Evolutionary conservation across 2,329 filamentous ascomycete genomes (phyloP).

Genomic region (Dichotomopilus funicola): DNA sequence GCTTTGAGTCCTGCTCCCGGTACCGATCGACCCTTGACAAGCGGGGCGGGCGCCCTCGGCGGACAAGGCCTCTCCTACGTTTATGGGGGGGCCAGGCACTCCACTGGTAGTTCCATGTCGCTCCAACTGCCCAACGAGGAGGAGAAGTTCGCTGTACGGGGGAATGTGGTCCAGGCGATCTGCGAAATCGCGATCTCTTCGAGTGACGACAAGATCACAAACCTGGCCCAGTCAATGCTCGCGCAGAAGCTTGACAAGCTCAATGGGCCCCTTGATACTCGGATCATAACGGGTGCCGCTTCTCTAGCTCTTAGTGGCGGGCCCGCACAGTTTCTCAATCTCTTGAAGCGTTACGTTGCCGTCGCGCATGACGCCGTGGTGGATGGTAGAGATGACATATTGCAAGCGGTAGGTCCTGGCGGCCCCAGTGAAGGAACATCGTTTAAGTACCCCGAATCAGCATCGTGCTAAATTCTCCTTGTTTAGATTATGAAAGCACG

Average conservation of each 20-base stretch:
- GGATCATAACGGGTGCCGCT: conserved; percentile 78
- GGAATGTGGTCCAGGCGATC: conserved; percentile 90
- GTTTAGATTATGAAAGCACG: conserved; percentile 67
- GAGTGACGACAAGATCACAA: conserved; percentile 85
- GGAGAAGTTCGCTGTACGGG: conserved; percentile 69
- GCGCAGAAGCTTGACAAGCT: conserved; percentile 92
- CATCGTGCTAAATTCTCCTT: neutral
- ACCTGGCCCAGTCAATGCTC: conserved; percentile 88
- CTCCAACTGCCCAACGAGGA: conserved; percentile 69
- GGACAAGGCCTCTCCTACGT: conserved; percentile 36
- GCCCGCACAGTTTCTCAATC: conserved; percentile 72
- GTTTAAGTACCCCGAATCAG: neutral
- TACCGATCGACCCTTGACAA: conserved; percentile 43
- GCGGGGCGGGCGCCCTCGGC: conserved; percentile 43
- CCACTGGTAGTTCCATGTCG: conserved; percentile 72
- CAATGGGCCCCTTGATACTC: conserved; percentile 70
- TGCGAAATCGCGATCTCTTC: conserved; percentile 79
- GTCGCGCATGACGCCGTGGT: conserved; percentile 67
- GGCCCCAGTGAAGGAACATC: too few relatives aligned
- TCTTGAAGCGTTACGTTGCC: conserved; percentile 77
- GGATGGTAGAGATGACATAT: conserved; percentile 58
- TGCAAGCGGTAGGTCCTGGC: conserved; percentile 58
- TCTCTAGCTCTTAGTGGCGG: conserved; percentile 70
- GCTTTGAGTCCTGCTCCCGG: too few relatives aligned
- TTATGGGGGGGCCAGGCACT: conserved; percentile 46